These are phyloP conservation scores for Athelia psychrophila DNA, from an alignment of 1,284 basidiomycete genomes.

Conservation along the genomic window DNA sequence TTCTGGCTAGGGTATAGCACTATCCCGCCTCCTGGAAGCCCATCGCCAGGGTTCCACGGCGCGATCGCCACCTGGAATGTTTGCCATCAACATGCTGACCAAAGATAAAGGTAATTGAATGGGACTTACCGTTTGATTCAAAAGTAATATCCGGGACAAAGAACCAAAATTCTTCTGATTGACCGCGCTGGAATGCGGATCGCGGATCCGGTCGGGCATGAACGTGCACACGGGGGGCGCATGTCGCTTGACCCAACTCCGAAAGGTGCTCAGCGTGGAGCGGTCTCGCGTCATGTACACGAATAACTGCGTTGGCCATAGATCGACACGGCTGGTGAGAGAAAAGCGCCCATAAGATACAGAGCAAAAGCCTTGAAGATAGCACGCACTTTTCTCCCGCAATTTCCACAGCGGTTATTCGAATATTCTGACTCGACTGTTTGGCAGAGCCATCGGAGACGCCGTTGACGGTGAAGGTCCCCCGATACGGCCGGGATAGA, in stretches of 20 bases:
- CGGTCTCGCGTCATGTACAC: constrained; percentile 40
- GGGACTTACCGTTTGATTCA: constrained; percentile 47
- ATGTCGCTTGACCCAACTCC: constrained; percentile 45
- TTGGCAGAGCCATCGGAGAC: constrained; percentile 37
- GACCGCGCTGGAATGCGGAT: constrained; percentile 40
- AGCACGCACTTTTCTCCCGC: constrained; percentile 60
- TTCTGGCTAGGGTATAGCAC: constrained; percentile 58
- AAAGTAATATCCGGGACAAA: constrained; percentile 47
- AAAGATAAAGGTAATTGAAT: constrained; percentile 4
- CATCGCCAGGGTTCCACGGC: constrained; percentile 45
- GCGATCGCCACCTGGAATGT: constrained; percentile 48
- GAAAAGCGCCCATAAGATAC: too few species aligned
- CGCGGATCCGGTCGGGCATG: constrained; percentile 55
- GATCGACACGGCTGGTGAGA: constrained; percentile 27
- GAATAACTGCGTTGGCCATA: constrained; percentile 52
- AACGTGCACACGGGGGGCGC: constrained; percentile 55
- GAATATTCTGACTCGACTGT: constrained; percentile 46
- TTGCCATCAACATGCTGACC: background rate
- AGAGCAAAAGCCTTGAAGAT: background rate
- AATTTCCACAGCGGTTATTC: constrained; percentile 60
- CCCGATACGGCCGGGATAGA: constrained; percentile 42
- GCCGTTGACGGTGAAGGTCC: constrained; percentile 45
- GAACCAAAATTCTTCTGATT: constrained; percentile 54
- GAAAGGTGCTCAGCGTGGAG: constrained; percentile 43
- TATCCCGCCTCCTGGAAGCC: constrained; percentile 48